These are phyloP conservation scores for Chionographis japonica DNA, from an alignment of 106 monocot genomes.

Conservation along the genomic window DNA sequence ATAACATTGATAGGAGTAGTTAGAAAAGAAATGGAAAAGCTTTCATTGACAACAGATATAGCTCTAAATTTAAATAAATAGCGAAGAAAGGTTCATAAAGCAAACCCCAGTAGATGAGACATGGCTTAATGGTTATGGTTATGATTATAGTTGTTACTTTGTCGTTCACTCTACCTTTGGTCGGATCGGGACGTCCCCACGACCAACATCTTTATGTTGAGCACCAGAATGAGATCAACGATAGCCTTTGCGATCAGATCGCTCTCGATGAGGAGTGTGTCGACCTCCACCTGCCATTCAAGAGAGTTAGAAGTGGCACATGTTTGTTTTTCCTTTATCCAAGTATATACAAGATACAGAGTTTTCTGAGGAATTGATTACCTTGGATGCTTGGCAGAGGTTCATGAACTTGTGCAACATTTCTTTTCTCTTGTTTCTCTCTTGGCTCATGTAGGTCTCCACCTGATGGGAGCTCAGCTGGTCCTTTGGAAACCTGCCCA, in stretches of 20 bases:
- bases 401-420: conserved; percentile 39
- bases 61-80: too few relatives aligned
- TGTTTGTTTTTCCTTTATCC: too few relatives aligned
- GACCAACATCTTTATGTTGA: conserved; percentile 23
- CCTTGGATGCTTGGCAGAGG: conserved; percentile 19
- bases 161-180: conserved; percentile 8
- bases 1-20: too few relatives aligned
- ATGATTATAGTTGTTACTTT: too few relatives aligned
- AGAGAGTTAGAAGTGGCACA: background rate
- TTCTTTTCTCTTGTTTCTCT: conserved; percentile 33
- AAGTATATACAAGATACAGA: too few relatives aligned
- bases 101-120: too few relatives aligned
- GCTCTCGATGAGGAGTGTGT: conserved; percentile 33
- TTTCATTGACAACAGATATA: too few relatives aligned
- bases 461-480: conserved; percentile 31
- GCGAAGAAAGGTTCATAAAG: too few relatives aligned
- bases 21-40: too few relatives aligned
- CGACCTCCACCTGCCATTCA: conserved; percentile 25
- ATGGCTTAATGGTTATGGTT: too few relatives aligned
- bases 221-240: conserved; percentile 25
- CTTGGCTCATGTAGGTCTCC: conserved; percentile 32
- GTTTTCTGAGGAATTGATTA: background rate
- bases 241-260: conserved; percentile 20
- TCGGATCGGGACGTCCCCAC: conserved; percentile 23
- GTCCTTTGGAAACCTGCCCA: conserved; percentile 17